A percentile compares a stretch with the other conserved stretches of the same genome.
These are phyloP conservation scores for Nemania sp. DNA, from an alignment of 2,329 filamentous ascomycete species.

Conservation along the genomic window DNA sequence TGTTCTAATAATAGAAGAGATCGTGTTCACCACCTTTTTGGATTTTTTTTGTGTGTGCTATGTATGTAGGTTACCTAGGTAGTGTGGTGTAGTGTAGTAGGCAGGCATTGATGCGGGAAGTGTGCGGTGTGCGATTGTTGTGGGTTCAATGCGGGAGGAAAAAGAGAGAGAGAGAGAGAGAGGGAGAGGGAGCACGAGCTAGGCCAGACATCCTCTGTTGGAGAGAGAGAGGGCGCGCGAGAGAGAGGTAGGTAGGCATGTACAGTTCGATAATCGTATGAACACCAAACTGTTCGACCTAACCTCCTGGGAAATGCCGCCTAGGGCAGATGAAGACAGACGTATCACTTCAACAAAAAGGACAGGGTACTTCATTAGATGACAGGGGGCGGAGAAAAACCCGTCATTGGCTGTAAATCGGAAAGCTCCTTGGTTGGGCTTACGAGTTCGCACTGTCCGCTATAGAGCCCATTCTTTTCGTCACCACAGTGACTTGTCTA, in stretches of 20 bases:
- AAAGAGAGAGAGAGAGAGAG: not conserved
- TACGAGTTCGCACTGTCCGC: conserved; percentile 14
- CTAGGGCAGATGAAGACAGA: not conserved
- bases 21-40: conserved; percentile 55
- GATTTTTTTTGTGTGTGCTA: conserved; percentile 29
- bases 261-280: not conserved
- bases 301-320: not conserved
- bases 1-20: conserved; percentile 65
- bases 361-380: conserved; percentile 6
- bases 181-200: not conserved
- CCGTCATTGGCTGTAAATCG: conserved; percentile 13
- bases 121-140: conserved; percentile 35
- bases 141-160: conserved; percentile 7
- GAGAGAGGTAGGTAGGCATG: too few species aligned
- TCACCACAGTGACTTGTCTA: not conserved
- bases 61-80: conserved; percentile 23
- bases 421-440: not conserved
- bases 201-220: not conserved
- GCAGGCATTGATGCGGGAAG: conserved; percentile 31
- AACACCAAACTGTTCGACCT: not conserved
- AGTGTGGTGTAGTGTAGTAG: conserved; percentile 13
- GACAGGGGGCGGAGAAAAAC: conserved; percentile 7
- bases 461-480: not conserved
- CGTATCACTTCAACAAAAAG: not conserved
- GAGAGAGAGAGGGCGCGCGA: conserved; percentile 4